Base-by-base conservation (phyloP, 345 rosid species). In the Barbarea vulgaris region DNA sequence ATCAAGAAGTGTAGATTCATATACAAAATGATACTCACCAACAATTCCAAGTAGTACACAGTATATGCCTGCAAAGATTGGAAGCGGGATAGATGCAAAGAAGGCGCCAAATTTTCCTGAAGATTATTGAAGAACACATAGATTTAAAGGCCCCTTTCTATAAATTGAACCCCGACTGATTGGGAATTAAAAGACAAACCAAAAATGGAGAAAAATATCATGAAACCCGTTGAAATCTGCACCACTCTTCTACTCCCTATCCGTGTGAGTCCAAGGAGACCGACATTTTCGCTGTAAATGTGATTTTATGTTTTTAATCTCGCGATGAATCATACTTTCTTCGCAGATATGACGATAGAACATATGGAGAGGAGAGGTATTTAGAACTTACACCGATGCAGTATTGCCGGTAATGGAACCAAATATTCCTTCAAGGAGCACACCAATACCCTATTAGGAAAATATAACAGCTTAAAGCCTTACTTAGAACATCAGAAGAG, bases 161-260 rank as follows among this genome's bases (percentile, higher is more conserved):
- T 30, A 28, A 39, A 22, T 3, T 19, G 62, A 59, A 50, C 15
- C n/a, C 18, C 24, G 50, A 44, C n/a, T 17, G 52, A 60, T 57
- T 19, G 17, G 2, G 44, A 17, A 44, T 19, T 33, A 17, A 69
- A 68, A 61, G 12, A 78, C 91, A 27, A 64, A 95, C 99, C 99
- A 73, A 95, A 95, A 81, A 95, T 86, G 73, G 99, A 88, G 93
- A 92, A 92, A 76, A 95, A 95, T 74, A 95, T 81, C 99, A 95
- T 92, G 90, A 95, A 95, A 62, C 73, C 96, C 62, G 99, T 90
- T 36, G 99, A 90, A 58, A 95, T 77, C 83, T 95, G 97, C 75
- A 95, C 92, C 53, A 86, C 97, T 78, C 99, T 84, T 82, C 99
- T 85, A 87, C 99, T 95, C 61, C 99, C 99, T 67, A 92, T 87